Conservation (phyloP, 139 green algal species). For the Nannochloris sp. region DNA sequence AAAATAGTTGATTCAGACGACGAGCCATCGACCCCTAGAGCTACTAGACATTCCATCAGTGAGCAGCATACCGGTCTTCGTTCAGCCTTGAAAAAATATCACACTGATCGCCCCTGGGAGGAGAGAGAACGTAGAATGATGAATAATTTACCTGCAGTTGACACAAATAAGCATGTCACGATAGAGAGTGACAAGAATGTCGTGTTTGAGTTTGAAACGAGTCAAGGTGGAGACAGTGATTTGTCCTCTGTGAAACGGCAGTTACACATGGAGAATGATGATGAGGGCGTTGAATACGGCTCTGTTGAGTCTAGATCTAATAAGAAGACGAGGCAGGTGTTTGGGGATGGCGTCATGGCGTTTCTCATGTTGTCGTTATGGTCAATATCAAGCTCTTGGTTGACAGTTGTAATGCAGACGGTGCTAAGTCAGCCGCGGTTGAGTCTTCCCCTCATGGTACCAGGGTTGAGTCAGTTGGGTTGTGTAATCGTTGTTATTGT, state of each 20-base stretch:
- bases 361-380: background rate
- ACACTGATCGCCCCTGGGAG: slow-evolving; percentile 1
- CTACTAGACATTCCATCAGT: background rate
- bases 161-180: slow-evolving; percentile 14
- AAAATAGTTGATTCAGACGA: background rate
- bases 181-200: slow-evolving; percentile 24
- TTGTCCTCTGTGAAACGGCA: background rate
- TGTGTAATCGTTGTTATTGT: background rate
- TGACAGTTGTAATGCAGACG: slow-evolving; percentile 1
- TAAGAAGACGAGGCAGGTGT: background rate
- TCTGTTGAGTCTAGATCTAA: too few relatives aligned
- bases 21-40: background rate
- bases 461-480: slow-evolving; percentile 1
- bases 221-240: background rate
- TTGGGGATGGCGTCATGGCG: background rate
- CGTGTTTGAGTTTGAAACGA: slow-evolving; percentile 16
- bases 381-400: slow-evolving; percentile 6
- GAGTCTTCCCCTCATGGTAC: background rate
- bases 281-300: background rate
- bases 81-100: slow-evolving; percentile 13
- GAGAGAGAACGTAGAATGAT: background rate
- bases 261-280: background rate
- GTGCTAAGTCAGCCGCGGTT: background rate
- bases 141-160: background rate
- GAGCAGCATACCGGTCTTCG: background rate